Percentiles rank a stretch among this genome's conserved stretches.
Evolutionary conservation across 2,329 filamentous ascomycete species (phyloP).

Genomic region (Fusarium secorum): DNA sequence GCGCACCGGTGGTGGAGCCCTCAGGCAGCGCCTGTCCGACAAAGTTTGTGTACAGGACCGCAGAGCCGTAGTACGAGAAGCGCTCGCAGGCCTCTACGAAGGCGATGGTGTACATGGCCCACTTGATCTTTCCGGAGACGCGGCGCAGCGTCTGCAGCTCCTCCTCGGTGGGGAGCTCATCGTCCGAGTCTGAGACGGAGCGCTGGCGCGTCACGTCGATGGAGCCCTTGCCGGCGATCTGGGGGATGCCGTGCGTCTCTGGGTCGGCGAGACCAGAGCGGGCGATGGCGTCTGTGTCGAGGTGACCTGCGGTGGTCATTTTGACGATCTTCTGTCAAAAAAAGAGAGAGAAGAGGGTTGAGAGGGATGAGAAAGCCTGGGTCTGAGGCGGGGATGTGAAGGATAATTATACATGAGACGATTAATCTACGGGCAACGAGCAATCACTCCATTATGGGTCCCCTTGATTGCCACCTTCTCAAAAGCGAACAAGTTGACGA

Average conservation of each 20-base stretch:
- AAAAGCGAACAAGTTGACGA: background rate
- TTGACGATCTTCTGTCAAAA: conserved; percentile 12
- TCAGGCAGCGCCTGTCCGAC: conserved; percentile 63
- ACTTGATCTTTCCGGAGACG: conserved; percentile 70
- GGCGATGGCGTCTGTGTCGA: conserved; percentile 50
- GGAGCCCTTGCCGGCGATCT: conserved; percentile 41
- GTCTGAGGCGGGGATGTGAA: conserved; percentile 5
- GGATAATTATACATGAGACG: conserved; percentile 21
- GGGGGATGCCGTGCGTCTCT: conserved; percentile 43
- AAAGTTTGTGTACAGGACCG: conserved; percentile 73
- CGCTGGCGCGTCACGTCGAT: conserved; percentile 42
- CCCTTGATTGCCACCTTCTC: background rate
- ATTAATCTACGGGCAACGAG: background rate
- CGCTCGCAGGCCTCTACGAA: conserved; percentile 79
- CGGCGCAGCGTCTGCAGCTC: conserved; percentile 68
- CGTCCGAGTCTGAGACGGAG: conserved; percentile 42
- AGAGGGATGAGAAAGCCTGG: background rate
- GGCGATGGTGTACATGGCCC: conserved; percentile 72
- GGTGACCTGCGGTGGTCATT: conserved; percentile 48
- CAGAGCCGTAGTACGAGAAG: conserved; percentile 79
- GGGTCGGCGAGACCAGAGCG: conserved; percentile 45
- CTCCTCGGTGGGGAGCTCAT: conserved; percentile 63
- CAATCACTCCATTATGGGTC: background rate
- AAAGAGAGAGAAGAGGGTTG: background rate
- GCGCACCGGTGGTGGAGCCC: conserved; percentile 63